Base-by-base conservation (phyloP, 2,329 filamentous ascomycete genomes). In the Ceratocystis albifundus region DNA sequence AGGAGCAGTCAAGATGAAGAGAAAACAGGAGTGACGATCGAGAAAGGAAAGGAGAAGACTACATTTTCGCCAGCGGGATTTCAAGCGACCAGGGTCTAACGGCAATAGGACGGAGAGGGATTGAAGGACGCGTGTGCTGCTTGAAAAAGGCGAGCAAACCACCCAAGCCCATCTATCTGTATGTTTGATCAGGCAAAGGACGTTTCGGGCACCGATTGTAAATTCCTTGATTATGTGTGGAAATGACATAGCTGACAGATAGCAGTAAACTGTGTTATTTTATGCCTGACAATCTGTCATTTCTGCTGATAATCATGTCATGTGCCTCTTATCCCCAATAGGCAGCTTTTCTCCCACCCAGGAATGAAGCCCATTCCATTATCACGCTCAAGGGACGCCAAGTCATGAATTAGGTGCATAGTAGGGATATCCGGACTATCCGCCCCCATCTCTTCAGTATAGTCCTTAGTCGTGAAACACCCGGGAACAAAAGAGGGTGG, bases 221-320 rank as follows among this genome's bases (percentile, higher is more conserved):
- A 53, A 4, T 53, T 20, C 48, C 20, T 25, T 6, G 12, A 28
- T 53, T 4, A 53, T 53, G 48, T 20, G 4, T 20, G 5, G 20
- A 48, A 50, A 20, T 50, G 48, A 4, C 10, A 28, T 30, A 17
- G 30, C 53, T 32, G 53, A 30, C 53, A n/a, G 25, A n/a, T 30
- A 17, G 4, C 6, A 32, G 28, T 17, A 20, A 10, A 3, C 6
- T 8, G 4, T 6, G 7, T 8, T 53, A n/a, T 53, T 6, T 53
- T 53, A n/a, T 53, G 22, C 15, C 48, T 25, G 48, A 22, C 6
- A 53, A 22, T 7, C 6, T 59, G 28, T 30, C 30, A 15, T 59
- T 57, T 57, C 28, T 55, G 20, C 50, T 57, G 53, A 57, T 2
- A 20, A 57, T 57, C 53, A 57, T 57, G 53, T 32, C 53, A 57